Conservation (phyloP, 169 alveolate species). For the Perkinsus marinus region DNA sequence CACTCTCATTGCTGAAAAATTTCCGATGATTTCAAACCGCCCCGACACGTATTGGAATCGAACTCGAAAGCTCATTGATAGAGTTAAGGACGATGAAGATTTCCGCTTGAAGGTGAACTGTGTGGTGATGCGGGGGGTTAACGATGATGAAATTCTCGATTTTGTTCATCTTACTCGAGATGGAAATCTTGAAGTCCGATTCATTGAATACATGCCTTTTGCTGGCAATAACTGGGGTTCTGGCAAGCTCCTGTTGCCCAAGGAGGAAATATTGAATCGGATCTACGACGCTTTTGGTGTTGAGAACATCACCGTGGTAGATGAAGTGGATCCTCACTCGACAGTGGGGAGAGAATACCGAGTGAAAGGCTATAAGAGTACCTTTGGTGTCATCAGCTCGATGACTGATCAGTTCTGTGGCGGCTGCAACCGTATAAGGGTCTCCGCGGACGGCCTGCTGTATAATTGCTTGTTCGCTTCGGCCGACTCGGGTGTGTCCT, state of each 20-base stretch:
- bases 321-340: background rate
- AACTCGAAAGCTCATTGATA: constrained; percentile 7
- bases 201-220: constrained; percentile 44
- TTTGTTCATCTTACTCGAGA: constrained; percentile 27
- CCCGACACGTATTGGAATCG: constrained; percentile 10
- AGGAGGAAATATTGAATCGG: constrained; percentile 16
- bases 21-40: constrained; percentile 32
- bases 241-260: constrained; percentile 14
- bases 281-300: background rate
- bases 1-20: constrained; percentile 31
- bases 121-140: constrained; percentile 38
- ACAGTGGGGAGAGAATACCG: constrained; percentile 15
- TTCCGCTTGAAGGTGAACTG: constrained; percentile 24
- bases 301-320: constrained; percentile 2
- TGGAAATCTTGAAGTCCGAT: constrained; percentile 27
- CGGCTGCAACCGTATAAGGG: constrained; percentile 33
- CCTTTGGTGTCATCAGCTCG: constrained; percentile 34
- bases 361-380: constrained; percentile 26
- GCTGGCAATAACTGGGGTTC: constrained; percentile 32
- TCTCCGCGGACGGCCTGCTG: constrained; percentile 35
- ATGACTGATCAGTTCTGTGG: constrained; percentile 39
- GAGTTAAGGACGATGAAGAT: background rate
- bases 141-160: constrained; percentile 36
- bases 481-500: background rate
- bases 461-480: background rate